These are phyloP conservation scores for Lactarius hatsudake DNA, from an alignment of 768 basidiomycete species.

Conservation along the genomic window DNA sequence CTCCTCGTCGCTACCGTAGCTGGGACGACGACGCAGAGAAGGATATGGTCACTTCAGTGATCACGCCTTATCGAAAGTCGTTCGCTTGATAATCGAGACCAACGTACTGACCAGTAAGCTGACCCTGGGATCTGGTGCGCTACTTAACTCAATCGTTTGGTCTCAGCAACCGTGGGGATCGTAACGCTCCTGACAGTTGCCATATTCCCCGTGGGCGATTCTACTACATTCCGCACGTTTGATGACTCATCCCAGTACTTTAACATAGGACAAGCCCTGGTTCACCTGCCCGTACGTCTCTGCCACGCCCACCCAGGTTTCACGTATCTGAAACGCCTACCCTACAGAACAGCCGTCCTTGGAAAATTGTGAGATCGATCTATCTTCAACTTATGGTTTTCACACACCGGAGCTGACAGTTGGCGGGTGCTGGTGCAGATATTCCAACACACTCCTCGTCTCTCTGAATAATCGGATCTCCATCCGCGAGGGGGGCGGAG, in stretches of 20 bases:
- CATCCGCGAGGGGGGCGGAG: neutral
- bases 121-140: neutral
- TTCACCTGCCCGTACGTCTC: constrained; percentile 9
- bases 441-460: constrained; percentile 15
- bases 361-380: constrained; percentile 12
- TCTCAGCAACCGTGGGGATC: neutral
- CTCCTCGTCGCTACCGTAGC: neutral
- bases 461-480: constrained; percentile 20
- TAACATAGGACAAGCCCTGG: neutral
- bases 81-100: constrained; percentile 17
- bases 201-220: constrained; percentile 5
- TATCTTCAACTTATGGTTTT: neutral
- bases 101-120: constrained; percentile 21
- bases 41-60: neutral
- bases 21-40: neutral
- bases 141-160: neutral
- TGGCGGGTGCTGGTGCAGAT: neutral
- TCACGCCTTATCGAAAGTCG: neutral
- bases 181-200: neutral
- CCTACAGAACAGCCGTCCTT: neutral
- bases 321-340: neutral
- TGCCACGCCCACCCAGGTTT: too few relatives aligned
- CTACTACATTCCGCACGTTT: neutral
- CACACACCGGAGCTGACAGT: neutral
- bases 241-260: neutral